These are phyloP conservation scores for Aspergillus japonicus DNA, from an alignment of 2,329 filamentous ascomycete species.

Conservation along the genomic window DNA sequence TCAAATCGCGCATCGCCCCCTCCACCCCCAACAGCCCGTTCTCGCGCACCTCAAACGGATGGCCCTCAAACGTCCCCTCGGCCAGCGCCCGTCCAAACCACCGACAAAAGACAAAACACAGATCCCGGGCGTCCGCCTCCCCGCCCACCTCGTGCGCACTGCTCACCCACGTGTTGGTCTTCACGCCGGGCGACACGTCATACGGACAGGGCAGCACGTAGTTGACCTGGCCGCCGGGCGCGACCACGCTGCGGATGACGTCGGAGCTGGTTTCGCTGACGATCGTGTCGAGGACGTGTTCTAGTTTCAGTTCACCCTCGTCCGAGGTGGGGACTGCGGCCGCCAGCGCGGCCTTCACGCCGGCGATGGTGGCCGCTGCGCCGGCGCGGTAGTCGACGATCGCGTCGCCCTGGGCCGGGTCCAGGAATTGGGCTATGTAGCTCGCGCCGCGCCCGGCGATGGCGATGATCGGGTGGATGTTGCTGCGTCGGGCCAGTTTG, in stretches of 20 bases:
- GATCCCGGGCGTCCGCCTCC: constrained; percentile 12
- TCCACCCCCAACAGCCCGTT: constrained; percentile 57
- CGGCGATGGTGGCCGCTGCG: constrained; percentile 52
- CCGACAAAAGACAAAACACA: constrained; percentile 47
- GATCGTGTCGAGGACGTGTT: constrained; percentile 15
- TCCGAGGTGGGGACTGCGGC: neutral
- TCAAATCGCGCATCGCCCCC: constrained; percentile 54
- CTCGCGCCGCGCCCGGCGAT: constrained; percentile 55
- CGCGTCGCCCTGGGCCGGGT: constrained; percentile 54
- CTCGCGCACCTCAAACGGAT: constrained; percentile 50
- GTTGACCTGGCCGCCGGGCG: constrained; percentile 16
- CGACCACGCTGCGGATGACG: neutral
- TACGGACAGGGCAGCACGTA: constrained; percentile 5
- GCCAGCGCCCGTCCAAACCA: constrained; percentile 47
- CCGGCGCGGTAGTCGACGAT: constrained; percentile 62
- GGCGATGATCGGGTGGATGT: constrained; percentile 62
- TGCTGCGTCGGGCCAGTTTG: constrained; percentile 54
- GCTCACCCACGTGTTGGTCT: constrained; percentile 9
- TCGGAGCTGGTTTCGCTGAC: neutral
- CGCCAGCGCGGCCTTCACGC: constrained; percentile 37
- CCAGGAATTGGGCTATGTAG: constrained; percentile 55
- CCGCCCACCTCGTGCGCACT: constrained; percentile 9
- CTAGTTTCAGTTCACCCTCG: neutral
- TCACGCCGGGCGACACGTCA: constrained; percentile 9
- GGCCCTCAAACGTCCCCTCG: constrained; percentile 48